These are phyloP conservation scores for Centella asiatica DNA, from an alignment of 129 eudicot species.

Conservation along the genomic window DNA sequence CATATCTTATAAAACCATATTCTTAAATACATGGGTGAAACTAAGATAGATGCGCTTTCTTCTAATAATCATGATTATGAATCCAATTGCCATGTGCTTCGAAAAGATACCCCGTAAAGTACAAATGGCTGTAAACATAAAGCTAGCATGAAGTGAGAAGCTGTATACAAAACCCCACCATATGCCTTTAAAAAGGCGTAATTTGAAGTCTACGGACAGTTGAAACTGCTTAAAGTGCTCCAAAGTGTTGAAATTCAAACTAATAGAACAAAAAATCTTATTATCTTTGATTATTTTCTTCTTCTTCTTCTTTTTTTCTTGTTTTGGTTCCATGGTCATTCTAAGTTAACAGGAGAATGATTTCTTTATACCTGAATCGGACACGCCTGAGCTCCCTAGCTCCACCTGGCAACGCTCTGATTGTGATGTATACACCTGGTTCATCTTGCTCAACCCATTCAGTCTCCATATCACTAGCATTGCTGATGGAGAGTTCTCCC, in stretches of 20 bases:
- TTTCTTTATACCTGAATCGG: slow-evolving; percentile 59
- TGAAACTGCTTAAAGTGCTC: too few species aligned
- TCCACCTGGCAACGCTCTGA: slow-evolving; percentile 80
- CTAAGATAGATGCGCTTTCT: background rate
- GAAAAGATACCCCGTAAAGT: background rate
- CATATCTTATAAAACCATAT: background rate
- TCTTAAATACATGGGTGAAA: background rate
- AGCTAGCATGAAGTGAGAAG: background rate
- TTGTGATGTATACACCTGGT: slow-evolving; percentile 93
- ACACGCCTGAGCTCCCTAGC: slow-evolving; percentile 89
- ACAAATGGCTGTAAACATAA: background rate
- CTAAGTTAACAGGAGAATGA: background rate
- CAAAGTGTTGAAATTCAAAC: too few species aligned
- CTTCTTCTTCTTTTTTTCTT: background rate
- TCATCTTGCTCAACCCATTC: slow-evolving; percentile 98
- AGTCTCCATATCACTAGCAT: slow-evolving; percentile 85
- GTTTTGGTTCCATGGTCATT: background rate
- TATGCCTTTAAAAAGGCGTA: background rate
- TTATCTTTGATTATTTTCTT: too few species aligned
- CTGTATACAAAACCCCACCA: background rate
- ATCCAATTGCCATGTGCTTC: background rate
- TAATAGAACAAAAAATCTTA: too few species aligned
- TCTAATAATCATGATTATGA: background rate
- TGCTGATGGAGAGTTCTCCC: slow-evolving; percentile 78
- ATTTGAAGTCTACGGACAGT: background rate